A percentile compares a stretch with the other conserved stretches of the same genome.
Conservation (phyloP, 176 grass and related monocot genomes). For the Oryza nivara region DNA sequence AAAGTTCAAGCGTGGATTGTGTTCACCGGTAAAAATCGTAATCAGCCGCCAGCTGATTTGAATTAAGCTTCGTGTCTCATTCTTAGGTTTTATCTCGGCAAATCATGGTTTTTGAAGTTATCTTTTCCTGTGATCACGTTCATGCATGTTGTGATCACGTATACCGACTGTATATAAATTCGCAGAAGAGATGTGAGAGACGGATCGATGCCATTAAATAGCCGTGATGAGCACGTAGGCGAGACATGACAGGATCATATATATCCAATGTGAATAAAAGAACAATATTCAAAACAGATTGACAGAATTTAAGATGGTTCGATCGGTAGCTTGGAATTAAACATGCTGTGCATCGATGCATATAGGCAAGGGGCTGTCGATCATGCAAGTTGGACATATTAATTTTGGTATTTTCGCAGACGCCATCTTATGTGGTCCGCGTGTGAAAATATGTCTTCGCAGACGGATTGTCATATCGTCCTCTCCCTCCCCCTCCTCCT, state of each 20-base stretch:
- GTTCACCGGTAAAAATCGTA: background rate
- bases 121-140: background rate
- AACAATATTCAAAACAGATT: background rate
- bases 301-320: background rate
- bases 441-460: too few species aligned
- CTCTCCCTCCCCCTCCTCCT: too few species aligned
- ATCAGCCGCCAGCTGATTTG: conserved; percentile 24
- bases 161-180: background rate
- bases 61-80: background rate
- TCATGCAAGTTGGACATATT: background rate
- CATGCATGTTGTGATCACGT: background rate
- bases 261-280: background rate
- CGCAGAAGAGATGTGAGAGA: background rate
- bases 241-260: background rate
- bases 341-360: background rate
- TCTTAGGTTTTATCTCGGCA: background rate
- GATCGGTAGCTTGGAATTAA: background rate
- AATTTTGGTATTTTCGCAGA: background rate
- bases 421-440: too few species aligned
- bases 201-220: background rate
- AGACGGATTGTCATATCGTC: too few species aligned
- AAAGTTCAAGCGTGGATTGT: background rate
- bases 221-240: background rate
- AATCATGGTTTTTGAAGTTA: background rate
- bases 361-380: background rate